phyloP scores from a whole-genome alignment of 441 rosid genomes.

The Corymbia calophylla region DNA sequence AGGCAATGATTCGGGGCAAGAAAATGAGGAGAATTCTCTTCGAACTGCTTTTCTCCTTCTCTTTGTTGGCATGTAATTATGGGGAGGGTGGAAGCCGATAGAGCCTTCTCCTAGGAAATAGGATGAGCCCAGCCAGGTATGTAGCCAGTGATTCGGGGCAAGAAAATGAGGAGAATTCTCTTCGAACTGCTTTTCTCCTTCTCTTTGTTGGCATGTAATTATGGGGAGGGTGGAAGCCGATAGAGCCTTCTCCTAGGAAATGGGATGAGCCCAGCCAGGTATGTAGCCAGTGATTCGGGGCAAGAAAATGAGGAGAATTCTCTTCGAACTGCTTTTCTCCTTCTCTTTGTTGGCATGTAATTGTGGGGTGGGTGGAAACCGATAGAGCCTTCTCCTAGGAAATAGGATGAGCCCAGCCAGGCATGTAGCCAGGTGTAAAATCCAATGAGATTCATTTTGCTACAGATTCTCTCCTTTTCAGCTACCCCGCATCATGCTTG shows the following conservation, averaged over 20 bases:
- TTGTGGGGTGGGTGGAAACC: background rate
- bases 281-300: background rate
- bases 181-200: too few relatives aligned
- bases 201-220: too few relatives aligned
- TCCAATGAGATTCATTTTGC: background rate
- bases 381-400: background rate
- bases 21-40: background rate
- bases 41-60: background rate
- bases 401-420: background rate
- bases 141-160: too few relatives aligned
- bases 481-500: background rate
- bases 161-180: too few relatives aligned
- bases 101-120: background rate
- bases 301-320: background rate
- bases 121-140: background rate
- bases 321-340: background rate
- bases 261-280: too few relatives aligned
- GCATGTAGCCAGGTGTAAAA: background rate
- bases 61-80: background rate
- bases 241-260: too few relatives aligned
- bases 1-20: background rate
- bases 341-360: background rate
- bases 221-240: too few relatives aligned
- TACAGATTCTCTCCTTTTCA: background rate
- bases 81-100: background rate